These are phyloP conservation scores for Blastobotrys peoriensis DNA, from an alignment of 805 yeast species.

Conservation along the genomic window DNA sequence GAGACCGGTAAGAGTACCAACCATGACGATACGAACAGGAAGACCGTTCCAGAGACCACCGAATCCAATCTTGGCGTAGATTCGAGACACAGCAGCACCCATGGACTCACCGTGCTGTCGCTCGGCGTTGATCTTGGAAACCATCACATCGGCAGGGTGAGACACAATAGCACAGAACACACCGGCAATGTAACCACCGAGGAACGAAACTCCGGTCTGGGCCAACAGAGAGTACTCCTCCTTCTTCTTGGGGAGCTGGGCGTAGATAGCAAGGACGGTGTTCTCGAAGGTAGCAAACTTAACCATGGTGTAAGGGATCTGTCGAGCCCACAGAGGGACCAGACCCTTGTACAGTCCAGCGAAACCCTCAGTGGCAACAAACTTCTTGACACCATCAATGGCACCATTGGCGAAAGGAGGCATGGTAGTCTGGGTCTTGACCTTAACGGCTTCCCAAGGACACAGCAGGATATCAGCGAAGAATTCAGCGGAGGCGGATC, in stretches of 20 bases:
- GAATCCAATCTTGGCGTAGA: constrained; percentile 81
- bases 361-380: constrained; percentile 62
- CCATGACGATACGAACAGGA: constrained; percentile 90
- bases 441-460: constrained; percentile 94
- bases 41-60: constrained; percentile 92
- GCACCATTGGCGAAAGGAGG: constrained; percentile 73
- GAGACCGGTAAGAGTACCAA: constrained; percentile 94
- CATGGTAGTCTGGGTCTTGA: constrained; percentile 84
- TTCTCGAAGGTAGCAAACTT: constrained; percentile 93
- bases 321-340: constrained; percentile 91
- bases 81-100: constrained; percentile 62
- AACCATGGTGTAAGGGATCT: constrained; percentile 97
- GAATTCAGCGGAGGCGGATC: constrained; percentile 92
- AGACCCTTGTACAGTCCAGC: constrained; percentile 81
- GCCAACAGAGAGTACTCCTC: constrained; percentile 61
- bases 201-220: constrained; percentile 92
- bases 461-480: constrained; percentile 85
- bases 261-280: constrained; percentile 76
- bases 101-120: constrained; percentile 58
- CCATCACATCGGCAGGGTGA: constrained; percentile 99
- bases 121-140: constrained; percentile 79
- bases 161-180: constrained; percentile 92
- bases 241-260: constrained; percentile 64
- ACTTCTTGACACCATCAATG: constrained; percentile 59
- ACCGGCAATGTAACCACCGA: constrained; percentile 97